Percentiles rank a stretch among this genome's conserved stretches.
These are phyloP conservation scores for Euphorbia celastroides DNA, from an alignment of 441 rosid genomes.

Conservation along the genomic window DNA sequence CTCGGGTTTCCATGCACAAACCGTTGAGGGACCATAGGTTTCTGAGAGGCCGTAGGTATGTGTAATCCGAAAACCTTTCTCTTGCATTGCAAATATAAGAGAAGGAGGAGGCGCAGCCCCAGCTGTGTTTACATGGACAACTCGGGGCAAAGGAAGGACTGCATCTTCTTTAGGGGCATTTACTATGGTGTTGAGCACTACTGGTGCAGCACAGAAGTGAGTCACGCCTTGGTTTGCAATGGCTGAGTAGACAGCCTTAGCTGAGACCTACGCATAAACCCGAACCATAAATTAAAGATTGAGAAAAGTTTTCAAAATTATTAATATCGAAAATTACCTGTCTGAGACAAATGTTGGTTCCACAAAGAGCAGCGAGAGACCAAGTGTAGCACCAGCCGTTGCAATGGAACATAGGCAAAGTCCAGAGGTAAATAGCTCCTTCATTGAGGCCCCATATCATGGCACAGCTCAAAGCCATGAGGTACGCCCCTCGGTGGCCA, in stretches of 20 bases:
- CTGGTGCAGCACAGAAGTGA: slow-evolving; percentile 86
- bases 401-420: slow-evolving; percentile 90
- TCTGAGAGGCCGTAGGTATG: slow-evolving; percentile 92
- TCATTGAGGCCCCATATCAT: slow-evolving; percentile 73
- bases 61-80: slow-evolving; percentile 67
- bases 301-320: too few species aligned
- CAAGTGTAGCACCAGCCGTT: slow-evolving; percentile 90
- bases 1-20: slow-evolving; percentile 89
- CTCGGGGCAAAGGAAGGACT: slow-evolving; percentile 76
- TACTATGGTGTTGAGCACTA: slow-evolving; percentile 68
- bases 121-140: slow-evolving; percentile 73
- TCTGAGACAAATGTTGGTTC: slow-evolving; percentile 79
- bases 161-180: slow-evolving; percentile 68
- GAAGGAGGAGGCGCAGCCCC: slow-evolving; percentile 93
- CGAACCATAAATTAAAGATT: too few species aligned
- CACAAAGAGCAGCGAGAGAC: slow-evolving; percentile 69
- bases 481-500: slow-evolving; percentile 79
- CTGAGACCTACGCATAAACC: slow-evolving; percentile 71
- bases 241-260: slow-evolving; percentile 71
- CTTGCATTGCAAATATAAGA: slow-evolving; percentile 58
- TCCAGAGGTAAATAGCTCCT: slow-evolving; percentile 80
- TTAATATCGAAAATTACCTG: slow-evolving; percentile 54
- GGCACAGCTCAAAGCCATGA: slow-evolving; percentile 58
- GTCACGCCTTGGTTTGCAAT: slow-evolving; percentile 65
- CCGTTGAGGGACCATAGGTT: slow-evolving; percentile 79